Evolutionary conservation across 768 basidiomycete genomes (phyloP).

Genomic region (Gloeophyllum trabeum): DNA sequence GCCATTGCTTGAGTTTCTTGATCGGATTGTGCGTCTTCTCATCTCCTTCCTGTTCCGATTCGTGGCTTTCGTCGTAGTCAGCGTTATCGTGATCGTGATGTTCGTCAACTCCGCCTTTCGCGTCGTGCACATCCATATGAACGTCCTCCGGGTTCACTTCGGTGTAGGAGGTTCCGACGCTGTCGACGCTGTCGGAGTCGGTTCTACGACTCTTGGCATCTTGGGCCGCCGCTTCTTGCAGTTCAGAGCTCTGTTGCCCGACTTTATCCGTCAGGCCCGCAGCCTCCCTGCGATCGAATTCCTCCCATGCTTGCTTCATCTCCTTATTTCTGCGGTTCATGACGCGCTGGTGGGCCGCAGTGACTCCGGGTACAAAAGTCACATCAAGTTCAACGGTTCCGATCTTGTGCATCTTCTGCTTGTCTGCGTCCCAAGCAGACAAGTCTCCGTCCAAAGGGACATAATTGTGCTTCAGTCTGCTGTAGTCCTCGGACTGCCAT

Average conservation of each 20-base stretch:
- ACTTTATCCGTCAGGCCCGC: slow-evolving; percentile 2
- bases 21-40: slow-evolving; percentile 14
- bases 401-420: slow-evolving; percentile 13
- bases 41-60: slow-evolving; percentile 7
- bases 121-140: slow-evolving; percentile 2
- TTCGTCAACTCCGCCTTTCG: slow-evolving; percentile 7
- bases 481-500: slow-evolving; percentile 17
- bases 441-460: slow-evolving; percentile 17
- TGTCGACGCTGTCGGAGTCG: not conserved
- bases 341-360: slow-evolving; percentile 10
- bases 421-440: slow-evolving; percentile 15
- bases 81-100: slow-evolving; percentile 9
- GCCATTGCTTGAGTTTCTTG: slow-evolving; percentile 28
- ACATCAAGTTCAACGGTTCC: slow-evolving; percentile 15
- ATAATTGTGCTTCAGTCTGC: slow-evolving; percentile 20
- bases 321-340: slow-evolving; percentile 12
- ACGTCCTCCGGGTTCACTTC: slow-evolving; percentile 7
- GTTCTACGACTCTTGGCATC: too few species aligned
- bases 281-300: slow-evolving; percentile 4
- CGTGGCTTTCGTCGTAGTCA: too few species aligned
- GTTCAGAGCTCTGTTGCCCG: not conserved
- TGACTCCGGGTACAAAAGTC: slow-evolving; percentile 18
- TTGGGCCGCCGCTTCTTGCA: not conserved
- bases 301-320: slow-evolving; percentile 16
- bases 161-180: slow-evolving; percentile 9